Evolutionary conservation across 2,329 filamentous ascomycete species (phyloP).

Genomic region (Clarireedia homoeocarpa): DNA sequence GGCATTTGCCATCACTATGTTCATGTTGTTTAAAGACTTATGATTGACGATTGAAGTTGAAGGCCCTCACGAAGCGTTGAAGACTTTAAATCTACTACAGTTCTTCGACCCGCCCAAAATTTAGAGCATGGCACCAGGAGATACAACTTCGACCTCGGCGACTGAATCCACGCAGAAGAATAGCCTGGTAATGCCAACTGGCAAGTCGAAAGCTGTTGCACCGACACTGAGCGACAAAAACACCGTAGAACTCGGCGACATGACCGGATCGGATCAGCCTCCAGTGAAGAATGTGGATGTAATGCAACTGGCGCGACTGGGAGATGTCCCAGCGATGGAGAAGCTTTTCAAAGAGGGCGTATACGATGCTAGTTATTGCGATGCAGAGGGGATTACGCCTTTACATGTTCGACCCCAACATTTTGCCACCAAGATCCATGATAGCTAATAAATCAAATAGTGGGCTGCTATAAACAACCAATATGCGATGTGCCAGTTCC

Average conservation of each 20-base stretch:
- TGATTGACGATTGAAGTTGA: slow-evolving; percentile 4
- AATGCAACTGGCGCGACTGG: slow-evolving; percentile 88
- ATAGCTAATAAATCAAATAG: slow-evolving; percentile 38
- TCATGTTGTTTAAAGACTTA: neutral
- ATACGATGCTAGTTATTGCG: slow-evolving; percentile 72
- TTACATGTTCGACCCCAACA: slow-evolving; percentile 62
- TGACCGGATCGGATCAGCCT: slow-evolving; percentile 20
- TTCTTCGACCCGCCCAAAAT: neutral
- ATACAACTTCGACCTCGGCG: slow-evolving; percentile 13
- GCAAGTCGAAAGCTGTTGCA: slow-evolving; percentile 44
- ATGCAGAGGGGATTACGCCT: slow-evolving; percentile 91
- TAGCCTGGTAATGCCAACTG: slow-evolving; percentile 44
- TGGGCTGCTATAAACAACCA: slow-evolving; percentile 99
- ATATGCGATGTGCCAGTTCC: slow-evolving; percentile 92
- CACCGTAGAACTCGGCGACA: slow-evolving; percentile 30
- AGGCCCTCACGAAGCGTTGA: neutral
- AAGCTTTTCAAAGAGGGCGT: slow-evolving; percentile 79
- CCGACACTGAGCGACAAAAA: slow-evolving; percentile 44
- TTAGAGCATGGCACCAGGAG: slow-evolving; percentile 19
- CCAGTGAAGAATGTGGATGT: slow-evolving; percentile 61
- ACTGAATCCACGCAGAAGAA: slow-evolving; percentile 18
- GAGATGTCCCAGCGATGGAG: slow-evolving; percentile 80
- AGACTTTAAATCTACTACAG: neutral
- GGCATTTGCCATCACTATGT: neutral
- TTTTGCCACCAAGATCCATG: neutral